These are phyloP conservation scores for Microascus cirrosus DNA, from an alignment of 2,329 filamentous ascomycete species.

Conservation along the genomic window DNA sequence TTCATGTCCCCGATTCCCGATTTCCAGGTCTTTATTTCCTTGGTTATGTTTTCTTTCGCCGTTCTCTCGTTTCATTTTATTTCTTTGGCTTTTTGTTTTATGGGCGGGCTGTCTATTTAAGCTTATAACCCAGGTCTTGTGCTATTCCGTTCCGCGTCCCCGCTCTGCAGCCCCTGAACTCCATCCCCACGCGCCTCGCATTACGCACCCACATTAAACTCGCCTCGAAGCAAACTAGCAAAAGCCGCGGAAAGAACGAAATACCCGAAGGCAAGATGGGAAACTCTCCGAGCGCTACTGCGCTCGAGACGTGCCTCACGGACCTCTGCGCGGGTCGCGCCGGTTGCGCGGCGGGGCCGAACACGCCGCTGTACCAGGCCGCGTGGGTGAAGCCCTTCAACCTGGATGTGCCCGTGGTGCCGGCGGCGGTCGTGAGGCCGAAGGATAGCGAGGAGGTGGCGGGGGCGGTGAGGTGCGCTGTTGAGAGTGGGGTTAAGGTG, in stretches of 20 bases:
- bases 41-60: no score
- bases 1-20: no score
- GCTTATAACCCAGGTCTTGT: no score
- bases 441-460: conserved; percentile 40
- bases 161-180: no score
- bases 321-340: conserved; percentile 30
- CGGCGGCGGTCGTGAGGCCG: conserved; percentile 45
- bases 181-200: not conserved
- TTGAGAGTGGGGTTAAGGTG: conserved; percentile 35
- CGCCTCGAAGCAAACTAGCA: not conserved
- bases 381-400: conserved; percentile 43
- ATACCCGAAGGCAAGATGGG: conserved; percentile 28
- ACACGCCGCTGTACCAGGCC: conserved; percentile 29
- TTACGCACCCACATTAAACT: no score
- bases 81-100: no score
- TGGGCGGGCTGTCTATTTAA: no score
- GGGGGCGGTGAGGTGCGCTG: conserved; percentile 46
- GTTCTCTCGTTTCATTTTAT: no score
- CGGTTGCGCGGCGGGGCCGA: conserved; percentile 35
- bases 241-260: not conserved
- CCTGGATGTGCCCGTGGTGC: conserved; percentile 35
- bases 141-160: no score
- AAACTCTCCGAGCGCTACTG: conserved; percentile 21
- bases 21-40: no score
- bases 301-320: conserved; percentile 31